Percentiles rank a stretch among this genome's conserved stretches.
Evolutionary conservation across 192 early-diverging fungal species (phyloP).

Genomic region (Coemansia asiatica): DNA sequence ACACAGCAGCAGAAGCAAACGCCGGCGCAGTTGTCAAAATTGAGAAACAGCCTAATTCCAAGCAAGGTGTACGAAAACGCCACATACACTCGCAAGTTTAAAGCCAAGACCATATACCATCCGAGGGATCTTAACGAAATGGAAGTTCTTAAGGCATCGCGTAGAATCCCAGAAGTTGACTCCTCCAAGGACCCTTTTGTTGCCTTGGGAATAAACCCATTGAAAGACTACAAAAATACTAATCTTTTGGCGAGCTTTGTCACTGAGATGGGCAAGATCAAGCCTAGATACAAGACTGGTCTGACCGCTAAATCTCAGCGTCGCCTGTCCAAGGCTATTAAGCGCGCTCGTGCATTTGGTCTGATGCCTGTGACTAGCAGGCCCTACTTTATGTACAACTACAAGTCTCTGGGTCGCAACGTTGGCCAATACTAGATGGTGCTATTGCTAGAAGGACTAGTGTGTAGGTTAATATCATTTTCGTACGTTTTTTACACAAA

Average conservation of each 20-base stretch:
- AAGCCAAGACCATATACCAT: constrained; percentile 26
- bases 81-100: constrained; percentile 15
- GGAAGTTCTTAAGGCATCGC: background rate
- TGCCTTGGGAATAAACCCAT: constrained; percentile 37
- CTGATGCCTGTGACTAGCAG: constrained; percentile 52
- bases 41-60: constrained; percentile 1
- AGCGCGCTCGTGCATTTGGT: constrained; percentile 61
- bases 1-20: constrained; percentile 13
- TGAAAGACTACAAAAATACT: constrained; percentile 58
- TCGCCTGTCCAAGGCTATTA: constrained; percentile 61
- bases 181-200: constrained; percentile 37
- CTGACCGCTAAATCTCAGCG: constrained; percentile 65
- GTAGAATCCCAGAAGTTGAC: constrained; percentile 1
- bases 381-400: constrained; percentile 22
- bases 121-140: constrained; percentile 37
- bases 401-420: constrained; percentile 19
- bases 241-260: constrained; percentile 59
- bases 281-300: constrained; percentile 61
- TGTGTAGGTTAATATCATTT: background rate
- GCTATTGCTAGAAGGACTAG: background rate
- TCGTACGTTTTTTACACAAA: background rate
- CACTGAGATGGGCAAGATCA: constrained; percentile 63
- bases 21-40: background rate
- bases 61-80: constrained; percentile 21
- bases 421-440: constrained; percentile 1